Evolutionary conservation across 768 basidiomycete genomes (phyloP), one percentile per base, ranked within the genome.

Genomic region (Lactifluus volemus): DNA sequence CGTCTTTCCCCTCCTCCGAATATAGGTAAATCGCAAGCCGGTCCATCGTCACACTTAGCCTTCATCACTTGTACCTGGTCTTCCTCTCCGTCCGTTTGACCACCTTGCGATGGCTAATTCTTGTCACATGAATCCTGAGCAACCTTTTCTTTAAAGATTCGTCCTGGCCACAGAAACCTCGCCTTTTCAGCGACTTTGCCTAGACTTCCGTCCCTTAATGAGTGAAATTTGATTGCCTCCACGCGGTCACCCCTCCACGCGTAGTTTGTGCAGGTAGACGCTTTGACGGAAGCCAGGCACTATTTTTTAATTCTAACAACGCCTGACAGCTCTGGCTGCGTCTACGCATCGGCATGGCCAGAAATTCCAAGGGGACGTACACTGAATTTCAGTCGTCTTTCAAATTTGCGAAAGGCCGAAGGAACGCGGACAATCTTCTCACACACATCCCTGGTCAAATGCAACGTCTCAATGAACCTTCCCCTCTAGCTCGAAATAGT

Each of bases 1-100:
- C 53, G 59, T 53, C 59, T 60, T 38, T 41, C 30, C 47, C 15
- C 14, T 21, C 25, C 5, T 30, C 55, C 55, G 29, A 57, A 53
- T 57, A 41, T 32, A 53, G 60, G 51, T 53, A 58, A 42, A 53
- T 53, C 61, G 52, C 60, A 34, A 34, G 21, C 51, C 50, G 45
- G 30, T 5, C 10, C 10, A 34, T 30, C 49, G 32, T 58, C 45
- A 53, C 55, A 49, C 55, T 36, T 32, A 19, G 56, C 44, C 49
- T 49, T 51, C 42, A 38, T 58, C 52, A 38, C 21, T 25, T 45
- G 44, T 62, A 45, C 48, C 41, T 58, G 45, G 19, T 21, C 56
- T 62, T 58, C 51, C 38, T 58, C 58, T 49, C 21, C 15, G 30
- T 58, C 49, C 44, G 25, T 25, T 25, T 25, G 54, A 55, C 53